These are phyloP conservation scores for Colletotrichum sp. DNA, from an alignment of 2,329 filamentous ascomycete species.

Conservation along the genomic window DNA sequence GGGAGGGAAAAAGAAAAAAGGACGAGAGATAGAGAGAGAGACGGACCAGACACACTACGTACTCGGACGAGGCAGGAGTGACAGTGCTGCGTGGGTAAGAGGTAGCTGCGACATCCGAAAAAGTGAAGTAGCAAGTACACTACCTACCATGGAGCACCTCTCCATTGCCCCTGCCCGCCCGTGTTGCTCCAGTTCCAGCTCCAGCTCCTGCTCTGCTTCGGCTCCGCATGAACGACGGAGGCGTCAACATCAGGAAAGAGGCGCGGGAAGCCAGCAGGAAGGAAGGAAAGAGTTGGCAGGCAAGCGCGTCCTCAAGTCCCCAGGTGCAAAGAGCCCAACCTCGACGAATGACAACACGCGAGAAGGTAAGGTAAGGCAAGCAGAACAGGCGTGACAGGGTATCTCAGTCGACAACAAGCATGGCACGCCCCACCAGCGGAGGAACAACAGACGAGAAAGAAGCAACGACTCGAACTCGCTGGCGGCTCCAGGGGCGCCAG, in stretches of 20 bases:
- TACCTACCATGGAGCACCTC: background rate
- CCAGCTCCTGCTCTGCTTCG: background rate
- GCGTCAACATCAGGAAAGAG: background rate
- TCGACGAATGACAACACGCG: background rate
- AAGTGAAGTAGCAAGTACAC: background rate
- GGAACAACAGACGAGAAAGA: slow-evolving; percentile 10
- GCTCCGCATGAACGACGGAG: slow-evolving; percentile 10
- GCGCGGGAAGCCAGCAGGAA: background rate
- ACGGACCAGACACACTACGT: background rate
- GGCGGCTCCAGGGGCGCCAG: background rate
- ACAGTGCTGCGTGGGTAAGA: background rate
- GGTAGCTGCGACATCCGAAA: background rate
- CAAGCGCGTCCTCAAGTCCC: background rate
- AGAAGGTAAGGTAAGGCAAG: background rate
- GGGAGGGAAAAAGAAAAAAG: background rate
- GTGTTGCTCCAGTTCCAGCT: background rate
- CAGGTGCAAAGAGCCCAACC: background rate
- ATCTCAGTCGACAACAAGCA: background rate
- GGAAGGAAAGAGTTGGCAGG: background rate
- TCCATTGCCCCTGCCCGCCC: background rate
- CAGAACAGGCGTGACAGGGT: background rate
- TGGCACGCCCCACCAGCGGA: slow-evolving; percentile 11
- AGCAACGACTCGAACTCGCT: slow-evolving; percentile 9
- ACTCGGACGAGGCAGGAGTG: background rate
- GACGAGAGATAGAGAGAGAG: background rate